Evolutionary conservation across 2,329 filamentous ascomycete genomes (phyloP).

Genomic region (Cladophialophora immunda): DNA sequence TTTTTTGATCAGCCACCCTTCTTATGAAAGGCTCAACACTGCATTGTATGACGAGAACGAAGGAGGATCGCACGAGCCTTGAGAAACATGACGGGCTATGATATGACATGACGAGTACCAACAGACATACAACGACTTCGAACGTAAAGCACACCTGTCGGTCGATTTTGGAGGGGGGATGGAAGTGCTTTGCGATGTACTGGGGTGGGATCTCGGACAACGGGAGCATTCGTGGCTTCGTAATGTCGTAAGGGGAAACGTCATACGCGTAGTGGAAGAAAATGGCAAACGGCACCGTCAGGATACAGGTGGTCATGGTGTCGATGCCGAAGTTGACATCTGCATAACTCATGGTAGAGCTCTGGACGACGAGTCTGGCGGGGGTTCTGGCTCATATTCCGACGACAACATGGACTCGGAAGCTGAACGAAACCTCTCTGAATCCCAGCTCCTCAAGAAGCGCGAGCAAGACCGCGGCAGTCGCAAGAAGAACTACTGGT

Average conservation of each 20-base stretch:
- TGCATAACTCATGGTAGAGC: slow-evolving; percentile 42
- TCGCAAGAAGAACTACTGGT: slow-evolving; percentile 81
- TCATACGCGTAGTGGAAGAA: slow-evolving; percentile 46
- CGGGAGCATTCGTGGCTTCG: slow-evolving; percentile 9
- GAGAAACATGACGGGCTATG: too few species aligned
- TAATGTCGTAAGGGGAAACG: slow-evolving; percentile 39
- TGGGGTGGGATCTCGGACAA: slow-evolving; percentile 9
- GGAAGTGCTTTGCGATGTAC: too few species aligned
- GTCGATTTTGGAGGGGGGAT: too few species aligned
- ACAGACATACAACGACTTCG: too few species aligned
- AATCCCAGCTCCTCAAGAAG: slow-evolving; percentile 49
- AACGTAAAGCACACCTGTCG: too few species aligned
- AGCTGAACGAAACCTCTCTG: slow-evolving; percentile 55
- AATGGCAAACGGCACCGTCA: slow-evolving; percentile 46
- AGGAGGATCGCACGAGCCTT: too few species aligned
- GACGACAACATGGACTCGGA: slow-evolving; percentile 54
- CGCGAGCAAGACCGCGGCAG: slow-evolving; percentile 63
- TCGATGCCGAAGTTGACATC: slow-evolving; percentile 46
- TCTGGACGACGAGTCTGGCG: slow-evolving; percentile 22
- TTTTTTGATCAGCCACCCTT: background rate
- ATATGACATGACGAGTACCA: too few species aligned
- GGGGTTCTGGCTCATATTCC: slow-evolving; percentile 13
- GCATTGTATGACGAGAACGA: background rate
- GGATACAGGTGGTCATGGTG: slow-evolving; percentile 45
- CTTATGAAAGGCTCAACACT: background rate